Conservation (phyloP, 345 rosid species). For the Moricandia arvensis region DNA sequence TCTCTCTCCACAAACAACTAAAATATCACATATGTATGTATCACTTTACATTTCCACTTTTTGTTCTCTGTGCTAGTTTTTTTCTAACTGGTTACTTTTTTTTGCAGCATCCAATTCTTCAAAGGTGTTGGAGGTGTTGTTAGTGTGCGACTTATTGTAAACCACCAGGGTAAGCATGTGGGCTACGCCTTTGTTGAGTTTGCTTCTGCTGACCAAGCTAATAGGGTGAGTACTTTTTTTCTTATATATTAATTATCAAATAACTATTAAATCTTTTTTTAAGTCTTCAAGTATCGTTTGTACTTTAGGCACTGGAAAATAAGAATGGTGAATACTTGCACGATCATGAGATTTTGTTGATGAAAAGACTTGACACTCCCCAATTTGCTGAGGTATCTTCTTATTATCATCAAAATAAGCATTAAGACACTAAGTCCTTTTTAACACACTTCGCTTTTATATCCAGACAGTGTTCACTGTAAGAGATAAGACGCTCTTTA, state of each 20-base stretch:
- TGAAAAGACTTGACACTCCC: background rate
- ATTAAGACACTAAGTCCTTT: no score
- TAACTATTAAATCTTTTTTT: background rate
- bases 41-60: background rate
- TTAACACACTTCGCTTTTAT: background rate
- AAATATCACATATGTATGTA: background rate
- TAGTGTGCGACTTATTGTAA: background rate
- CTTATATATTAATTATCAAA: background rate
- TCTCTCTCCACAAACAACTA: background rate
- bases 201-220: background rate
- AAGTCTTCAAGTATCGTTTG: background rate
- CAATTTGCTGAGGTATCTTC: background rate
- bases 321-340: background rate
- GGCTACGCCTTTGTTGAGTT: background rate
- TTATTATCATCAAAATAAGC: background rate
- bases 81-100: background rate
- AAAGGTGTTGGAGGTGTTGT: background rate
- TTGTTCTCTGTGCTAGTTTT: background rate
- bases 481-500: background rate
- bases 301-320: background rate
- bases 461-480: background rate
- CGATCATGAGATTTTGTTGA: background rate
- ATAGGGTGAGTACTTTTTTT: background rate
- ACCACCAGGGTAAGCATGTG: background rate
- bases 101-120: background rate